Evolutionary conservation across 176 grass and related monocot genomes (phyloP).

Genomic region (Tillandsia fasciculata): DNA sequence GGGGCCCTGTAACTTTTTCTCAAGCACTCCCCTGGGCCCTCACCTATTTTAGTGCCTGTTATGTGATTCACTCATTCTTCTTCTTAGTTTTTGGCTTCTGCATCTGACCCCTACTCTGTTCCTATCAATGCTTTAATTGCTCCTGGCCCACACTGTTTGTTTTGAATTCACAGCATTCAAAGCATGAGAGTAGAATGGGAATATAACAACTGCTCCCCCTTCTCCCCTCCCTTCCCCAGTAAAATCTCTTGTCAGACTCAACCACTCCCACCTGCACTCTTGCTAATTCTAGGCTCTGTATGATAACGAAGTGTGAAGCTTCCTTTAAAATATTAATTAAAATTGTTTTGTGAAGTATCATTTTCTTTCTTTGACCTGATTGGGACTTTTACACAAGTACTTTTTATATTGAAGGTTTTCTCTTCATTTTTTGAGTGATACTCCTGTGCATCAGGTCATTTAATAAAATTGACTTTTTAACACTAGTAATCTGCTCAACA

Average conservation of each 20-base stretch:
- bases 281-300: constrained; percentile 17
- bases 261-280: constrained; percentile 21
- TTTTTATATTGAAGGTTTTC: too few species aligned
- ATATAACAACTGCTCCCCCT: background rate
- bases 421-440: too few species aligned
- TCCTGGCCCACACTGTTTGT: constrained; percentile 15
- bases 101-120: constrained; percentile 14
- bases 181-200: background rate
- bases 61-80: background rate
- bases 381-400: too few species aligned
- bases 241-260: constrained; percentile 16
- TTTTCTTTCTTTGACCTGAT: too few species aligned
- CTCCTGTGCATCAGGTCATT: too few species aligned
- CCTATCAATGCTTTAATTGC: constrained; percentile 8
- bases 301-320: background rate
- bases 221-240: background rate
- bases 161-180: constrained; percentile 15
- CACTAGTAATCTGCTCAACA: too few species aligned
- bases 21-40: background rate
- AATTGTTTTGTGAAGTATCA: too few species aligned
- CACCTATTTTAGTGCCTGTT: constrained; percentile 2
- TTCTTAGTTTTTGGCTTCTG: constrained; percentile 1
- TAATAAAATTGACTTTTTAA: too few species aligned
- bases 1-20: constrained; percentile 28
- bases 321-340: too few species aligned